Evolutionary conservation across 768 basidiomycete genomes (phyloP).

Genomic region (Saitozyma sp.): DNA sequence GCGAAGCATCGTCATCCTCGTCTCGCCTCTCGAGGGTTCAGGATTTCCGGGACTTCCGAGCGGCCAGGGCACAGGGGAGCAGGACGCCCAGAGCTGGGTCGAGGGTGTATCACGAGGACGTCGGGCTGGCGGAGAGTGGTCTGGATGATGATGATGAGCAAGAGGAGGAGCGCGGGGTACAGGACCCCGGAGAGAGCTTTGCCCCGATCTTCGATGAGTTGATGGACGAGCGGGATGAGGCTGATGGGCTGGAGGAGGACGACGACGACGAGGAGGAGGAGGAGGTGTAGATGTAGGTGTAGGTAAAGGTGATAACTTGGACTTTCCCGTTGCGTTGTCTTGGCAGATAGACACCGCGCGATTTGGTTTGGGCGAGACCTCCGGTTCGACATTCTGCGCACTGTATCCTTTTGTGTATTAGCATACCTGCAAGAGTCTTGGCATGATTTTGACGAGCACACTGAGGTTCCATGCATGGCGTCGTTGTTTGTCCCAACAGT

Average conservation of each 20-base stretch:
- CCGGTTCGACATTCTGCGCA: no score
- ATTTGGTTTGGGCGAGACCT: no score
- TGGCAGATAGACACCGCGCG: no score
- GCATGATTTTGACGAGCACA: no score
- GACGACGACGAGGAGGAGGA: neutral
- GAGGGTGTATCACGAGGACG: neutral
- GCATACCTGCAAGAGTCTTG: no score
- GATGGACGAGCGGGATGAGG: constrained; percentile 6
- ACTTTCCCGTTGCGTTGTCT: neutral
- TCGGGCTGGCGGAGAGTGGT: neutral
- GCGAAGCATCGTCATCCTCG: neutral
- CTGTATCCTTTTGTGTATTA: no score
- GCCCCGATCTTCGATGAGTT: constrained; percentile 28
- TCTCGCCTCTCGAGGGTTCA: neutral
- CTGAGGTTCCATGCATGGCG: no score
- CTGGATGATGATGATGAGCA: neutral
- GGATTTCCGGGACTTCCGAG: neutral
- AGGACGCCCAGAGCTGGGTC: no score
- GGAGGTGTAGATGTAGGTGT: constrained; percentile 1
- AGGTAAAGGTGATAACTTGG: neutral
- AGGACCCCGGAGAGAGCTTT: constrained; percentile 9
- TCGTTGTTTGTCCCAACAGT: no score
- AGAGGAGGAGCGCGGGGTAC: constrained; percentile 4
- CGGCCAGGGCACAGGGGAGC: no score
- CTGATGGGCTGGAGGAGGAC: constrained; percentile 2